These are phyloP conservation scores for Terana coerulea DNA, from an alignment of 768 basidiomycete species.

Conservation along the genomic window DNA sequence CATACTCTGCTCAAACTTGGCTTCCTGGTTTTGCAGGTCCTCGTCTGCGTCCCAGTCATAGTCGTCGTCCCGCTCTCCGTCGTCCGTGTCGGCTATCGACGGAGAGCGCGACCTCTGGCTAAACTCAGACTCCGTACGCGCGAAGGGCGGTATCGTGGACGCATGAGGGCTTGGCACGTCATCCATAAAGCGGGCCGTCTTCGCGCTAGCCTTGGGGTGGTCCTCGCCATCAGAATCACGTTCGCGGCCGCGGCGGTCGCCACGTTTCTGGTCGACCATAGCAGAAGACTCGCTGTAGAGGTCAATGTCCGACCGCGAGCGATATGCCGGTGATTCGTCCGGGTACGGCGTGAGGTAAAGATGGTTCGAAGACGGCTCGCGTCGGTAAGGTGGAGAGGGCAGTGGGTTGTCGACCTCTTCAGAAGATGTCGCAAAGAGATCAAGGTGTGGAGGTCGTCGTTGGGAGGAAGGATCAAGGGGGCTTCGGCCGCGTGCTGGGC, in stretches of 20 bases:
- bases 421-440: constrained; percentile 20
- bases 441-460: constrained; percentile 9
- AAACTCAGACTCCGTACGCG: constrained; percentile 9
- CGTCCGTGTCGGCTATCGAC: constrained; percentile 48
- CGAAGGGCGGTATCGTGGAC: constrained; percentile 12
- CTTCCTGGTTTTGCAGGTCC: constrained; percentile 67
- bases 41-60: constrained; percentile 81
- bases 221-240: constrained; percentile 18
- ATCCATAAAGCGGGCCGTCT: constrained; percentile 50
- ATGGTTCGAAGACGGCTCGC: constrained; percentile 32
- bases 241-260: constrained; percentile 19
- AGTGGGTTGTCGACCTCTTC: constrained; percentile 20
- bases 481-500: neutral
- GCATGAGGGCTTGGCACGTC: constrained; percentile 30
- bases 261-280: constrained; percentile 19
- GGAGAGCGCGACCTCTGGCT: constrained; percentile 31
- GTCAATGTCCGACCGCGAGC: constrained; percentile 20
- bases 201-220: constrained; percentile 29
- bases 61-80: constrained; percentile 46
- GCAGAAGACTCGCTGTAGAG: constrained; percentile 15
- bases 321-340: constrained; percentile 23
- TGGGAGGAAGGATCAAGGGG: neutral
- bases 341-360: constrained; percentile 22
- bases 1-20: constrained; percentile 60
- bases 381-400: constrained; percentile 38